Evolutionary conservation across 1,139 yeast genomes (phyloP).

Genomic region (Zygoascus hellenicus): DNA sequence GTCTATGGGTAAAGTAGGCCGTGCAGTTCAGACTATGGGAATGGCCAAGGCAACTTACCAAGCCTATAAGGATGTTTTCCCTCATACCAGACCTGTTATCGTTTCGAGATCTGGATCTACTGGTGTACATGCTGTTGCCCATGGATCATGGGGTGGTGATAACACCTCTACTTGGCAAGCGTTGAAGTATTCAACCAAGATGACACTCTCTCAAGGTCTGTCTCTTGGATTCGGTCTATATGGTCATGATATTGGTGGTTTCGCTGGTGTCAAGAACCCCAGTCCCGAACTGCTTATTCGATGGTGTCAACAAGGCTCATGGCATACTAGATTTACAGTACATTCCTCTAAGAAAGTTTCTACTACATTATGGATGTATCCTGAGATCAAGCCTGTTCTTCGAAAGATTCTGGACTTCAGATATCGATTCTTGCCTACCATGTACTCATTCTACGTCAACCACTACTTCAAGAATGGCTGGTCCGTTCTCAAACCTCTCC

Average conservation of each 20-base stretch:
- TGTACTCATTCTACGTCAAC: constrained; percentile 17
- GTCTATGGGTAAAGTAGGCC: constrained; percentile 8
- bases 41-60: constrained; percentile 20
- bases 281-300: constrained; percentile 19
- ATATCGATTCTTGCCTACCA: constrained; percentile 19
- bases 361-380: constrained; percentile 19
- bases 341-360: constrained; percentile 15
- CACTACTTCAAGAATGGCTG: constrained; percentile 14
- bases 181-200: constrained; percentile 15
- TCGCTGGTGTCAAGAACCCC: constrained; percentile 16
- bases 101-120: constrained; percentile 19
- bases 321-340: constrained; percentile 19
- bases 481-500: constrained; percentile 17
- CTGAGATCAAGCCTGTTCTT: constrained; percentile 16
- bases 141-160: constrained; percentile 24
- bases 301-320: constrained; percentile 21
- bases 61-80: constrained; percentile 11
- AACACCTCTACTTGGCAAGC: constrained; percentile 19
- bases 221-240: constrained; percentile 19
- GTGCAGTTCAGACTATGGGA: constrained; percentile 10
- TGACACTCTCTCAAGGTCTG: constrained; percentile 16
- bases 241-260: constrained; percentile 23
- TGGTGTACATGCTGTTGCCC: constrained; percentile 19
- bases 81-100: constrained; percentile 20
- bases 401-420: constrained; percentile 15